Percentiles rank a stretch among this genome's conserved stretches.
Conservation (phyloP, 225 moss, liverwort and hornwort genomes). For the Polytrichum commune region DNA sequence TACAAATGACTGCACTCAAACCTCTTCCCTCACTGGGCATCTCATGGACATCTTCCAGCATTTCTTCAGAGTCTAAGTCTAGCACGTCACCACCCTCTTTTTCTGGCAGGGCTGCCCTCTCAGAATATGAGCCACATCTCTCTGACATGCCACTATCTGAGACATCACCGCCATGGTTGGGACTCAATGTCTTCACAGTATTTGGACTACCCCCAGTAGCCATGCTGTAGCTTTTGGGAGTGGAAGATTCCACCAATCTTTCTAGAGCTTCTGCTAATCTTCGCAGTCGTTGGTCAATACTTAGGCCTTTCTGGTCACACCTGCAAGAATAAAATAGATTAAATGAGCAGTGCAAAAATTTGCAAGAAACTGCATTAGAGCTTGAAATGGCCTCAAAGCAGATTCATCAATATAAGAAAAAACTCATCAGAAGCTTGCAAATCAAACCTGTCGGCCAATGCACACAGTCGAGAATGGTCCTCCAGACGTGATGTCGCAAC, state of each 20-base stretch:
- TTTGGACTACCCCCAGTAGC: slow-evolving; percentile 38
- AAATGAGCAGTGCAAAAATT: too few relatives aligned
- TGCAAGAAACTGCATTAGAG: neutral
- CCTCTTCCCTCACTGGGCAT: slow-evolving; percentile 35
- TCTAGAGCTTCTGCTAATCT: slow-evolving; percentile 55
- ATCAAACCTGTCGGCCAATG: slow-evolving; percentile 51
- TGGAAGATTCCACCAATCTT: slow-evolving; percentile 41
- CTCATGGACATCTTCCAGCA: slow-evolving; percentile 61
- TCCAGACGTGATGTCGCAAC: slow-evolving; percentile 48
- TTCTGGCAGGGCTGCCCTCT: slow-evolving; percentile 9
- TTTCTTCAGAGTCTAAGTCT: slow-evolving; percentile 51
- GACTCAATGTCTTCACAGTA: slow-evolving; percentile 19
- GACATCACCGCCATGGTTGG: slow-evolving; percentile 36
- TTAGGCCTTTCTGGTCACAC: slow-evolving; percentile 49
- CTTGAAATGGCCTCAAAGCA: neutral
- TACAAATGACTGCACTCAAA: slow-evolving; percentile 19
- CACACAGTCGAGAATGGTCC: slow-evolving; percentile 69
- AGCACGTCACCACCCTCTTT: slow-evolving; percentile 31
- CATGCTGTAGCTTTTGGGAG: slow-evolving; percentile 18
- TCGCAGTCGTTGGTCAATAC: slow-evolving; percentile 48
- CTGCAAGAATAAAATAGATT: slow-evolving; percentile 15
- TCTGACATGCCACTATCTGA: slow-evolving; percentile 17
- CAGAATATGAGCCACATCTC: slow-evolving; percentile 6
- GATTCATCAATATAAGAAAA: too few relatives aligned
- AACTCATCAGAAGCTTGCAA: too few relatives aligned